Base-by-base conservation (phyloP, 179 eudicot species). In the Heliamphora pulchella region DNA sequence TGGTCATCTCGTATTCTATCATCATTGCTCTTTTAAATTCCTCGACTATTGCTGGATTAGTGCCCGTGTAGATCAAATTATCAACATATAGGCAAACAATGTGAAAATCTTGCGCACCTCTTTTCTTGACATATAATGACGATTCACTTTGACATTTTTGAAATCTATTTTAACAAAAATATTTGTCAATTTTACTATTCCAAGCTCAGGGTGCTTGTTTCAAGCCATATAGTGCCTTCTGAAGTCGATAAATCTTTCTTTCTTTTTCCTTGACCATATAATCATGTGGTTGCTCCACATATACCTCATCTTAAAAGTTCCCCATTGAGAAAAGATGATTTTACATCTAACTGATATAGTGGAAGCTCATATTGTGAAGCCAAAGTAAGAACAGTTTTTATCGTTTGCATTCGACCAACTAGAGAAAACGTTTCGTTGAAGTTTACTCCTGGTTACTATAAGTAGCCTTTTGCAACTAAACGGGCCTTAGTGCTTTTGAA, bases 11-110 rank as follows among this genome's bases (percentile, higher is more conserved):
- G 41, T 51, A 76, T 41, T 58, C 79, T 43, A n/a, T n/a, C 53
- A 39, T 76, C 43, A 59, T 58, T 18, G 54, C 50, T 50, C 11
- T 76, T 55, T 61, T 76, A 18, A 76, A 76, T 15, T 76, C 79
- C 43, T 58, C 69, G 0, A 76, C 13, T n/a, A 58, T 76, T 8
- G 4, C 0, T 4, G 43, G 0, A 39, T 76, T 76, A 17, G 54
- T 76, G 20, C 68, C 41, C 2, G 5, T 47, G 14, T 59, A 75
- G 13, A 39, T 75, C 8, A 22, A 59, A 53, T 75, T 66, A 75
- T 75, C 66, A 39, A 75, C 67, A 76, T 76, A 59, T 1, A 76
- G 51, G 43, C 69, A 76, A 2, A 44, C 22, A 14, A 59, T 59
- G 10, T 39, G 68, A 14, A 59, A 76, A 46, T 76, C 68, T 3